Evolutionary conservation across 1,139 yeast species (phyloP), one percentile per base, ranked within the genome.

Genomic region (Blastobotrys proliferans): DNA sequence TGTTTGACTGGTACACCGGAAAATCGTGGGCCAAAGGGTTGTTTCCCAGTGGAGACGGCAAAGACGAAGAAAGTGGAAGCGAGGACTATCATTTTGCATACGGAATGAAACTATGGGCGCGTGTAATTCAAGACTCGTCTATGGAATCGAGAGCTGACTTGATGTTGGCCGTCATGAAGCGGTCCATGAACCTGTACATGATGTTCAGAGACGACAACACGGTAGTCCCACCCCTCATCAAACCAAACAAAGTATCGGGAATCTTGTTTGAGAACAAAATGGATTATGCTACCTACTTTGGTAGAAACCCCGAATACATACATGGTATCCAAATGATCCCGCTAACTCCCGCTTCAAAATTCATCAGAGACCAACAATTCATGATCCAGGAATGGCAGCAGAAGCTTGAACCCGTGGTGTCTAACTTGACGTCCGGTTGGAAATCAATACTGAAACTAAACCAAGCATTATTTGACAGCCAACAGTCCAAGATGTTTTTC

Each of bases 311-410:
- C 35, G 86, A 86, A 60, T 87, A 80, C 59, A 86, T 87, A 40
- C 95, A 87, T 54, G 95, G 95, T 58, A 86, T 88, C 47, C 96
- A 88, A 61, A 88, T 88, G 79, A 70, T 88, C 45, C 94, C 97
- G 19, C 69, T 83, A 36, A 83, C 94, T 0, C 85, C 95, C 0
- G 76, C 81, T 10, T 79, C 94, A 13, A 76, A 87, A 0, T 80
- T 74, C 51, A 71, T 85, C 31, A 75, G 96, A 60, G 68, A 71
- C 5, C 73, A 83, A 4, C 62, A 68, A 3, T 88, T 77, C 62
- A 90, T 81, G n/a, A 54, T 66, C 49, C 77, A 85, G 62, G 96
- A 88, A 64, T 88, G 95, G 95, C 68, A 71, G 6, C 66, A 66
- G 40, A 69, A 66, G 49, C 58, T 81, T 19, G 30, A 68, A 10